Percentiles rank a stretch among this genome's conserved stretches.
Evolutionary conservation across 2,329 filamentous ascomycete species (phyloP).

Genomic region (Aspergillus candidus): DNA sequence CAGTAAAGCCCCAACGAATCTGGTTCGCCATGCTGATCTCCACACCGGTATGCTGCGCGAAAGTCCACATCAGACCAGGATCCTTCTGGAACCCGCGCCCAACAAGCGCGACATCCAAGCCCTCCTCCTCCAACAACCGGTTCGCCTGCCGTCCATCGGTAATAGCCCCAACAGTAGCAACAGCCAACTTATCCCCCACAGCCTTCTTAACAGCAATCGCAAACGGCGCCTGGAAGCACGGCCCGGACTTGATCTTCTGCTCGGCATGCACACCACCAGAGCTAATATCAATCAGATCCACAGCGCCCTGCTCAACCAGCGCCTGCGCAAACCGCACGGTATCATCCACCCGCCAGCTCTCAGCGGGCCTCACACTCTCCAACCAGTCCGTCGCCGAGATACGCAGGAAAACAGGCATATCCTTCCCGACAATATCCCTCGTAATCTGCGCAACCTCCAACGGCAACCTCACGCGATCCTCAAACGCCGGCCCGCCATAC

Average conservation of each 20-base stretch:
- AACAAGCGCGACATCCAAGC: slow-evolving; percentile 64
- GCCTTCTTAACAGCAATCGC: slow-evolving; percentile 65
- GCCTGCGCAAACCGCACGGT: slow-evolving; percentile 58
- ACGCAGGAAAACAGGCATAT: slow-evolving; percentile 66
- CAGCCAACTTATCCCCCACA: slow-evolving; percentile 62
- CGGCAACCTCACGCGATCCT: slow-evolving; percentile 61
- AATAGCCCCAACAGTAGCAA: slow-evolving; percentile 71
- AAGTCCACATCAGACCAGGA: slow-evolving; percentile 68
- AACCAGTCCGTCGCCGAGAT: slow-evolving; percentile 71
- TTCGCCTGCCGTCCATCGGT: slow-evolving; percentile 63
- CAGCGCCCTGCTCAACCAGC: slow-evolving; percentile 60
- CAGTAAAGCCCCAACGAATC: slow-evolving; percentile 53
- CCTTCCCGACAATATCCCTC: slow-evolving; percentile 55
- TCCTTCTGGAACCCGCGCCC: slow-evolving; percentile 77
- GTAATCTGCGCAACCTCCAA: slow-evolving; percentile 61
- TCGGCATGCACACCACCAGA: slow-evolving; percentile 23
- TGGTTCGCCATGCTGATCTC: slow-evolving; percentile 68
- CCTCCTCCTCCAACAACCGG: slow-evolving; percentile 48
- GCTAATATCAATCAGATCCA: slow-evolving; percentile 80
- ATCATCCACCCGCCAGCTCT: slow-evolving; percentile 64
- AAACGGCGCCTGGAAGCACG: slow-evolving; percentile 68
- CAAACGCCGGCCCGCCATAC: slow-evolving; percentile 44
- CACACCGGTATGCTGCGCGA: slow-evolving; percentile 66
- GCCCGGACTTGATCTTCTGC: slow-evolving; percentile 41
- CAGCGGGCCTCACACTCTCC: slow-evolving; percentile 51